Conservation (phyloP, 129 eudicot genomes). For the Tagetes patula region DNA sequence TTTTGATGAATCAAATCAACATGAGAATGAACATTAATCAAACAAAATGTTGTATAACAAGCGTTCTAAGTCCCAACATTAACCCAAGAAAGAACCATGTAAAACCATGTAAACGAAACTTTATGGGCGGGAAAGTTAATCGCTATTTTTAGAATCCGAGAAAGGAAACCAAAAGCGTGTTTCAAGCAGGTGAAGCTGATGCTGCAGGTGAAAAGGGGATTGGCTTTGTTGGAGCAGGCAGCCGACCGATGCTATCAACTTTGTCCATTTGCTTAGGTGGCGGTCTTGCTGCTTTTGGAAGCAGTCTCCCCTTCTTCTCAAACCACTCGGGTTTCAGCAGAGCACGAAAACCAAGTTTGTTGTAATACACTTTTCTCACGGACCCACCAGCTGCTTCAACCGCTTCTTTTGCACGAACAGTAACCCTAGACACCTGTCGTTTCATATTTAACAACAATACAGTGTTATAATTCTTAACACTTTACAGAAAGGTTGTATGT, state of each 20-base stretch:
- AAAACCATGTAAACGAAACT: not conserved
- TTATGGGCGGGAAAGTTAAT: not conserved
- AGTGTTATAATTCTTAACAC: not conserved
- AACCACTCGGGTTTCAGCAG: constrained; percentile 93
- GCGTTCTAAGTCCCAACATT: not conserved
- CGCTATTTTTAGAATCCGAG: not conserved
- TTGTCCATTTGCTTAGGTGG: constrained; percentile 86
- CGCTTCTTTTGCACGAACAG: constrained; percentile 86
- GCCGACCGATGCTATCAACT: constrained; percentile 88
- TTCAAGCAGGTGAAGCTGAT: constrained; percentile 11
- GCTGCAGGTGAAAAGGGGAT: constrained; percentile 41
- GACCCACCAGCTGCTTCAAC: constrained; percentile 95
- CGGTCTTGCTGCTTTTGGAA: constrained; percentile 88
- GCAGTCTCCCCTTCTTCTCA: constrained; percentile 85
- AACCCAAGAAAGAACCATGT: not conserved
- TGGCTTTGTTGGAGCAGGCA: constrained; percentile 88
- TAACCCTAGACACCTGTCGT: constrained; percentile 82
- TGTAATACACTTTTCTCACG: constrained; percentile 90
- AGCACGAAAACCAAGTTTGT: constrained; percentile 75
- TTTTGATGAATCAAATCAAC: not conserved
- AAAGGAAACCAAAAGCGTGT: not conserved
- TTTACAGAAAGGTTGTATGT: not conserved
- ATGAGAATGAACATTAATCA: not conserved
- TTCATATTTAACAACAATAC: not conserved
- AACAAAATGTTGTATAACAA: not conserved